Percentiles rank a stretch among this genome's conserved stretches.
Evolutionary conservation across 1,284 basidiomycete species (phyloP).

Genomic region (Fomitopsis pinicola): DNA sequence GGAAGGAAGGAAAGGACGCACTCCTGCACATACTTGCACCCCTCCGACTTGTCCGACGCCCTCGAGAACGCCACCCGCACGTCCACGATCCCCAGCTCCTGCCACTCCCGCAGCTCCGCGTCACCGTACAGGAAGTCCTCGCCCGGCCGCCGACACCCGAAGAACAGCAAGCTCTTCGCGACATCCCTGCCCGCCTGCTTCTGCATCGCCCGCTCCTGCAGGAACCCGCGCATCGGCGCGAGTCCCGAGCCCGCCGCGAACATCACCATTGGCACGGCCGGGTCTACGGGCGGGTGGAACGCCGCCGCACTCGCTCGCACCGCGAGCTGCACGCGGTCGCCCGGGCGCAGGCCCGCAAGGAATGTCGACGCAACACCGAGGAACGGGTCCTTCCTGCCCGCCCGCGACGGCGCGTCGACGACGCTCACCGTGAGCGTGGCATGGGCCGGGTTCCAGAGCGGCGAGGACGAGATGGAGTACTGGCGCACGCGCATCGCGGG

Average conservation of each 20-base stretch:
- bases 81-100: constrained; percentile 39
- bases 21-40: constrained; percentile 36
- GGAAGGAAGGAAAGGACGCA: constrained; percentile 22
- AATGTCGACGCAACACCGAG: constrained; percentile 48
- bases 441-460: constrained; percentile 39
- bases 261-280: constrained; percentile 40
- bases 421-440: constrained; percentile 46
- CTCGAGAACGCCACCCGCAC: constrained; percentile 48
- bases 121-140: constrained; percentile 4
- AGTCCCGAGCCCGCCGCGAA: constrained; percentile 48
- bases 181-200: constrained; percentile 41
- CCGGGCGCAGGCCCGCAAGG: constrained; percentile 38
- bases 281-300: constrained; percentile 47
- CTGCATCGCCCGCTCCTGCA: constrained; percentile 49
- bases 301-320: constrained; percentile 37
- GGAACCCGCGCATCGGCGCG: constrained; percentile 51
- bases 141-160: constrained; percentile 41
- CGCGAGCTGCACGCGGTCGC: constrained; percentile 41
- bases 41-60: constrained; percentile 31
- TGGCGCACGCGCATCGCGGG: constrained; percentile 23
- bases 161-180: constrained; percentile 42
- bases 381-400: constrained; percentile 31
- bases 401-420: constrained; percentile 33
- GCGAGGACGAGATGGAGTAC: constrained; percentile 53
- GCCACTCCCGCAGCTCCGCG: constrained; percentile 13